These are phyloP conservation scores for Fraxinus anomala DNA, from an alignment of 257 asterid species.

Conservation along the genomic window DNA sequence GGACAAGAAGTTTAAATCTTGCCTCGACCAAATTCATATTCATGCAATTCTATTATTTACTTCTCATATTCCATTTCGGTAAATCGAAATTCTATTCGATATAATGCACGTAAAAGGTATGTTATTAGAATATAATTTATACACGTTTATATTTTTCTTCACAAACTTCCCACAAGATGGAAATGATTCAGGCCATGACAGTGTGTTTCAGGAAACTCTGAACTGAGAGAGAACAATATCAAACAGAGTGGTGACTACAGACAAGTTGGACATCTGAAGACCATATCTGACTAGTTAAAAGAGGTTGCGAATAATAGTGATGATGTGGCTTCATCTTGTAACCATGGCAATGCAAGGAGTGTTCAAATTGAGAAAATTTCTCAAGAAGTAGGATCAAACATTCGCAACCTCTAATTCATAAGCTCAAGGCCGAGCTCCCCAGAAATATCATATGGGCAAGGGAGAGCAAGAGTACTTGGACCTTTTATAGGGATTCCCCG, in stretches of 20 bases:
- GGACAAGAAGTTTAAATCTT: too few species aligned
- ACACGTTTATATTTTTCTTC: too few species aligned
- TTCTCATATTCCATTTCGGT: too few species aligned
- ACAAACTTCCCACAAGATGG: conserved; percentile 25
- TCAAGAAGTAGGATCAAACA: conserved; percentile 39
- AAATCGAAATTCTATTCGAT: too few species aligned
- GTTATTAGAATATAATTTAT: too few species aligned
- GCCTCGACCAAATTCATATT: too few species aligned
- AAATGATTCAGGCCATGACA: conserved; percentile 29
- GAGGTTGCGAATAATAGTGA: conserved; percentile 52
- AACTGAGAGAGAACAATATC: conserved; percentile 12
- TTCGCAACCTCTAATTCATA: conserved; percentile 64
- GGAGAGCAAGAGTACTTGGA: conserved; percentile 42
- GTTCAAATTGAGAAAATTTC: conserved; percentile 34
- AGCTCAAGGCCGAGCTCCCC: conserved; percentile 46
- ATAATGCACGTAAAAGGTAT: too few species aligned
- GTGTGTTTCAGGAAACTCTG: conserved; percentile 38
- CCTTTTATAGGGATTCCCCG: conserved; percentile 46
- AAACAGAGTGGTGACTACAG: conserved; percentile 35
- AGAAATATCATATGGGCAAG: conserved; percentile 40
- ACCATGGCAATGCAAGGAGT: conserved; percentile 33
- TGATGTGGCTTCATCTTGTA: conserved; percentile 56
- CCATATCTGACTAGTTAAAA: conserved; percentile 62
- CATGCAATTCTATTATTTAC: too few species aligned
- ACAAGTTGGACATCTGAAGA: conserved; percentile 46